Percentiles rank a stretch among this genome's conserved stretches.
These are phyloP conservation scores for Prunus mongolica DNA, from an alignment of 306 rosid genomes.

Conservation along the genomic window DNA sequence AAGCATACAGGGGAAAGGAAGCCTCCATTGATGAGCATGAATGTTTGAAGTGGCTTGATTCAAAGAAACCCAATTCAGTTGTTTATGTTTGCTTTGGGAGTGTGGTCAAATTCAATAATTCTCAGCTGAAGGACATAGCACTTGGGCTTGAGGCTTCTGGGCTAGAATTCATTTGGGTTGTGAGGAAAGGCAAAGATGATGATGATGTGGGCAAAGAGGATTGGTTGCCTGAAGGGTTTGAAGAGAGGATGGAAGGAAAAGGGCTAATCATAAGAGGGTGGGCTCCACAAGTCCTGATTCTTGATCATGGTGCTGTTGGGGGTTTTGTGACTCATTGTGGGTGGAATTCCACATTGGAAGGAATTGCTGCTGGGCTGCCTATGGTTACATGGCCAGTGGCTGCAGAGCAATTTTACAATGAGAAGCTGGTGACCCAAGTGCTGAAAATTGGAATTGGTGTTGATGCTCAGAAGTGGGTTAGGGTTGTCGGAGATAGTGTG, in stretches of 20 bases:
- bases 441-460: slow-evolving; percentile 32
- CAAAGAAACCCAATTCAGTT: slow-evolving; percentile 25
- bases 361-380: slow-evolving; percentile 30
- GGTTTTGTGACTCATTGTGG: slow-evolving; percentile 52
- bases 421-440: slow-evolving; percentile 33
- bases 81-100: slow-evolving; percentile 39
- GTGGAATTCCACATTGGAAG: slow-evolving; percentile 46
- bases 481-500: slow-evolving; percentile 16
- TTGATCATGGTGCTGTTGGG: slow-evolving; percentile 33
- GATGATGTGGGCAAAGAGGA: background rate
- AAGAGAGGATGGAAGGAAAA: slow-evolving; percentile 29
- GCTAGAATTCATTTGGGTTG: slow-evolving; percentile 41
- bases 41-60: slow-evolving; percentile 34
- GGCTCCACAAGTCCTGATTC: slow-evolving; percentile 43
- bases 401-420: slow-evolving; percentile 42
- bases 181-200: slow-evolving; percentile 8
- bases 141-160: slow-evolving; percentile 30
- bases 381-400: slow-evolving; percentile 45
- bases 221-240: slow-evolving; percentile 36
- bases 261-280: slow-evolving; percentile 39
- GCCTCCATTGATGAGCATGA: slow-evolving; percentile 20
- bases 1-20: slow-evolving; percentile 18
- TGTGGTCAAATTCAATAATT: slow-evolving; percentile 10
- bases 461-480: slow-evolving; percentile 20
- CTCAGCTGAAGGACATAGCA: slow-evolving; percentile 35